A percentile compares a stretch with the other conserved stretches of the same genome.
Evolutionary conservation across 2,329 filamentous ascomycete genomes (phyloP).

Genomic region (Chaetomiaceae sp.): DNA sequence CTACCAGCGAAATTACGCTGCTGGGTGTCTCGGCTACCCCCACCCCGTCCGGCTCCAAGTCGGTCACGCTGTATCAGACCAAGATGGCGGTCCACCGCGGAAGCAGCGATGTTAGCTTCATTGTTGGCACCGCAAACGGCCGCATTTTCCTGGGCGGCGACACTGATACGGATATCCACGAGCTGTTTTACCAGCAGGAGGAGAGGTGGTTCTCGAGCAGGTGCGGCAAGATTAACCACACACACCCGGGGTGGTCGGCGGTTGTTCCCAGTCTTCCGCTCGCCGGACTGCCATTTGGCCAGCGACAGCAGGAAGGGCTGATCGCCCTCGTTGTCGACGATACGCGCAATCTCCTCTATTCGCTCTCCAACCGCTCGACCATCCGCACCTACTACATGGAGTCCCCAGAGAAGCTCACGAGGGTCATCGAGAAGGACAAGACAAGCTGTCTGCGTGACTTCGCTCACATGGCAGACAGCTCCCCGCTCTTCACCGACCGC

Average conservation of each 20-base stretch:
- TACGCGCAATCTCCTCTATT: slow-evolving; percentile 82
- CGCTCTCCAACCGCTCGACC: slow-evolving; percentile 79
- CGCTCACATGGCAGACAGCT: slow-evolving; percentile 76
- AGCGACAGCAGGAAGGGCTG: slow-evolving; percentile 58
- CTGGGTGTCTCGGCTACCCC: slow-evolving; percentile 74
- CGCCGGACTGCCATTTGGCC: slow-evolving; percentile 40
- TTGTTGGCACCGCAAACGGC: slow-evolving; percentile 77
- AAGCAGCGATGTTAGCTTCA: slow-evolving; percentile 70
- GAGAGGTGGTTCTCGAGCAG: slow-evolving; percentile 93
- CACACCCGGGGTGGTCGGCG: slow-evolving; percentile 65
- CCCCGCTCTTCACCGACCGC: slow-evolving; percentile 63
- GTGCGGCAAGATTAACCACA: slow-evolving; percentile 86
- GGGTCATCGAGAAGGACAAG: slow-evolving; percentile 63
- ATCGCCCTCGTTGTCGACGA: slow-evolving; percentile 84
- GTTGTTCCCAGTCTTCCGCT: slow-evolving; percentile 51
- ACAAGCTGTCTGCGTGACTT: slow-evolving; percentile 65
- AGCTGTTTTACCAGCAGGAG: slow-evolving; percentile 94
- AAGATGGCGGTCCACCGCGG: slow-evolving; percentile 76
- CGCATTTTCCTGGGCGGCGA: slow-evolving; percentile 89
- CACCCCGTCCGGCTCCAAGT: slow-evolving; percentile 64
- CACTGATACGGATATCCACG: slow-evolving; percentile 81
- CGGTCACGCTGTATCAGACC: slow-evolving; percentile 80
- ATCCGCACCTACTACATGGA: slow-evolving; percentile 91
- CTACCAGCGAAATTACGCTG: slow-evolving; percentile 76
- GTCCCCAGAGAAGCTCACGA: slow-evolving; percentile 53